Base-by-base conservation (phyloP, 768 basidiomycete species). In the Collybiopsis luxurians region DNA sequence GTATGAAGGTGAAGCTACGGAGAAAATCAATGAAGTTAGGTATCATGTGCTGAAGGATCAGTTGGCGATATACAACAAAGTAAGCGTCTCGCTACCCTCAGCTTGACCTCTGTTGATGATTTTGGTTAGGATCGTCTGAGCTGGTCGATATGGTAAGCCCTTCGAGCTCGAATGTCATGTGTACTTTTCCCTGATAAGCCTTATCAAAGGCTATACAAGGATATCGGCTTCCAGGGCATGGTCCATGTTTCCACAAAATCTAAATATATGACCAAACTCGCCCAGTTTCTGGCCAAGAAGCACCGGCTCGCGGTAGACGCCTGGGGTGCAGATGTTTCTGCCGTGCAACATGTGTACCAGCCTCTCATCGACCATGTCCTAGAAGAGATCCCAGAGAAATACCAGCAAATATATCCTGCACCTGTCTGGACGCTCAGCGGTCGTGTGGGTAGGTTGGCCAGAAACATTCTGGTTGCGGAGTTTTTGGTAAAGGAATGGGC, bases 141-240 rank as follows among this genome's bases (percentile, higher is more conserved):
- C 58, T 86, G 83, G 84, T 79, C 80, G 2, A 86, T 86, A 69
- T 86, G 85, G 87, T 86, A 87, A 89, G 87, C 69, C 51, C 55
- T n/a, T n/a, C n/a, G n/a, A n/a, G 26, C 55, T 53, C 17, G 17
- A 24, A 48, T 28, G n/a, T 24, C 17, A 51, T 28, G 53, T 1
- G 39, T 12, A 38, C 30, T 15, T 23, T n/a, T 7, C 19, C 45
- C 47, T 83, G 84, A 83, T 62, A 81, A 80, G 26, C 69, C 87
- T 55, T 84, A 82, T 66, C 92, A 92, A 73, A 93, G 92, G 92
- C 72, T 91, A 19, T 93, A 89, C 80, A 93, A 89, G 63, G 87
- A 90, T 63, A 87, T 89, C 62, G 89, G 89, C n/a, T 88, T 87
- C 78, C 87, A 90, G 71, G 90, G 90, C 36, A 90, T 92, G 89